Evolutionary conservation across 768 basidiomycete species (phyloP).

Genomic region (Leccinum olivaceopallidum): DNA sequence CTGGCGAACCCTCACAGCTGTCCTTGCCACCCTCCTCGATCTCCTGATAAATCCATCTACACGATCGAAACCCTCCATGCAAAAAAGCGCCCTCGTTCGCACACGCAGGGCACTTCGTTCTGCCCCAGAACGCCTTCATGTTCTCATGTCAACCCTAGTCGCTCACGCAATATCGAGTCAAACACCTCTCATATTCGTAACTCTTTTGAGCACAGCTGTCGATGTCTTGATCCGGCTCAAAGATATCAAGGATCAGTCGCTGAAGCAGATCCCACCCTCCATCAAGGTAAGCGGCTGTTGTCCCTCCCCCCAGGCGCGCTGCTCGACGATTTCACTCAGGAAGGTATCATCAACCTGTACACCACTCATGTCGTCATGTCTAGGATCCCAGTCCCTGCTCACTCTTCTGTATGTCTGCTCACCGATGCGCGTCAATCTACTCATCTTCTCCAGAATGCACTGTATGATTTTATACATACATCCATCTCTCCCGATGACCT

Average conservation of each 20-base stretch:
- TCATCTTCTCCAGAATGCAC: constrained; percentile 41
- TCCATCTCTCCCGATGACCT: constrained; percentile 56
- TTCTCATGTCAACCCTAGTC: constrained; percentile 56
- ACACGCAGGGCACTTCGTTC: constrained; percentile 68
- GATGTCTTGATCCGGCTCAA: constrained; percentile 74
- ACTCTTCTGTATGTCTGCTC: constrained; percentile 52
- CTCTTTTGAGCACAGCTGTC: constrained; percentile 67
- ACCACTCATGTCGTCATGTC: constrained; percentile 63
- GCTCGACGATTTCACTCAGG: constrained; percentile 36
- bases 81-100: constrained; percentile 59
- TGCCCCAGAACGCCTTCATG: constrained; percentile 50
- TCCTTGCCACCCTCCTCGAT: constrained; percentile 63
- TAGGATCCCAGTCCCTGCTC: constrained; percentile 57
- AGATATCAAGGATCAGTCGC: constrained; percentile 44
- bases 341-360: constrained; percentile 61
- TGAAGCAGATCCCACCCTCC: constrained; percentile 44
- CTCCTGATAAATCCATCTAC: constrained; percentile 51
- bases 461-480: constrained; percentile 60
- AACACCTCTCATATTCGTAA: constrained; percentile 39
- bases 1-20: constrained; percentile 54
- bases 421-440: constrained; percentile 7
- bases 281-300: constrained; percentile 41
- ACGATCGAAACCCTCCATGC: constrained; percentile 57
- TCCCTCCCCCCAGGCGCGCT: background rate
- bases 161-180: constrained; percentile 49